Evolutionary conservation across 1,284 basidiomycete species (phyloP), one percentile per base, ranked within the genome.

Genomic region (Chondrostereum purpureum): DNA sequence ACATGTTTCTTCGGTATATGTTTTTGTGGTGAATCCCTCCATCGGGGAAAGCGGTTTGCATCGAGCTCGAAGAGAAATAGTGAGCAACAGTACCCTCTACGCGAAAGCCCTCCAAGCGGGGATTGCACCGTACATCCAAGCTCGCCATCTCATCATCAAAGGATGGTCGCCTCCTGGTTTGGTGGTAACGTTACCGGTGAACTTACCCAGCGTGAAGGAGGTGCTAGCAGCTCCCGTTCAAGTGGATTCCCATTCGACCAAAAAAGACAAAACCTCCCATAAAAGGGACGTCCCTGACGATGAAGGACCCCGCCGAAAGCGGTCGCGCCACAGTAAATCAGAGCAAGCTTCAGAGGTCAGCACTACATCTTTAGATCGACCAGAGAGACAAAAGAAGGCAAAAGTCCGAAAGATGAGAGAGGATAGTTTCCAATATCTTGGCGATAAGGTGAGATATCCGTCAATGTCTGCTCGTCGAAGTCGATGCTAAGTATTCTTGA

Each of bases 61-160:
- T 55, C 55, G 67, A 14, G 68, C 72, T 38, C 73, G 88, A 44
- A 77, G 82, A 56, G 67, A 68, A 37, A 76, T 88, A 51, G 82
- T 90, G 57, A 85, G 79, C 60, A 91, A 91, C 59, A 78, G 73
- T 53, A 69, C 77, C 4, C 59, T 91, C 36, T 69, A 79, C 47
- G 60, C 69, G 37, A 72, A 72, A 41, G 77, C 81, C n/a, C 68
- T 68, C 53, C 65, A 63, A 19, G 67, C 70, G 37, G 80, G 77
- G 13, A 61, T 90, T 18, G 81, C 85, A 13, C 64, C 73, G 31
- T 90, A 78, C 60, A 77, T 90, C 45, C 83, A 82, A 52, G 75
- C 80, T 19, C 84, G 77, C 60, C 73, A 78, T n/a, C 82, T 89
- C 53, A 67, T 74, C 39, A 61, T 75, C 44, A 86, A 78, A 57